phyloP scores from a whole-genome alignment of 2,329 filamentous ascomycete genomes.

The Aspergillus persii region DNA sequence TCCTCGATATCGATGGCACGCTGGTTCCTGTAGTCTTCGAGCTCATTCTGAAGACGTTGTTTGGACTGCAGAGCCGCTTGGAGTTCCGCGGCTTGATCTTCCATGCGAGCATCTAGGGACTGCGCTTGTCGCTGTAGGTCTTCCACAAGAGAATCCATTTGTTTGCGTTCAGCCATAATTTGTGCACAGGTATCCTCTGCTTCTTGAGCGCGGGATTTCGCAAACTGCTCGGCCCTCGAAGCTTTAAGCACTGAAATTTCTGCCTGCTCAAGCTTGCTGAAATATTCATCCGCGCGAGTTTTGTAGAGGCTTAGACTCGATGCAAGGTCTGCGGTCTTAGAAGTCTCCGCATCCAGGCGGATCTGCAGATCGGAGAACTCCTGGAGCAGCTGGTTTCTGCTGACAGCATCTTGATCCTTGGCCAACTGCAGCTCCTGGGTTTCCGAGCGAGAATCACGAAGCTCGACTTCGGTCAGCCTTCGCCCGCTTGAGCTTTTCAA shows the following conservation, averaged over 20 bases:
- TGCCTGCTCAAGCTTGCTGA: slow-evolving; percentile 93
- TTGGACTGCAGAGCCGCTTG: slow-evolving; percentile 83
- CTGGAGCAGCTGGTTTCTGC: slow-evolving; percentile 81
- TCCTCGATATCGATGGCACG: slow-evolving; percentile 95
- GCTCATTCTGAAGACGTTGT: slow-evolving; percentile 91
- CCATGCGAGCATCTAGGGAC: slow-evolving; percentile 82
- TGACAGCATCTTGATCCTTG: slow-evolving; percentile 83
- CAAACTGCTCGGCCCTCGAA: slow-evolving; percentile 87
- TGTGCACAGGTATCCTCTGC: slow-evolving; percentile 86
- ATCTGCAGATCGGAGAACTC: slow-evolving; percentile 95
- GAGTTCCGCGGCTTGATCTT: slow-evolving; percentile 87
- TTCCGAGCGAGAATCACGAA: slow-evolving; percentile 80
- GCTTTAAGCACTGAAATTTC: slow-evolving; percentile 95
- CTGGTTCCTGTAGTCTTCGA: slow-evolving; percentile 95
- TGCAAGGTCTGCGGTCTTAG: slow-evolving; percentile 77
- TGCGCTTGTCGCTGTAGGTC: slow-evolving; percentile 88
- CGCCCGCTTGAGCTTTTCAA: slow-evolving; percentile 80
- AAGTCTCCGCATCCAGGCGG: slow-evolving; percentile 82
- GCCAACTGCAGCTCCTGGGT: slow-evolving; percentile 74
- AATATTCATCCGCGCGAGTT: slow-evolving; percentile 90
- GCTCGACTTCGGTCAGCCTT: slow-evolving; percentile 80
- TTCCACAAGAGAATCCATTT: slow-evolving; percentile 82
- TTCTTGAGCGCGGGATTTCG: slow-evolving; percentile 83
- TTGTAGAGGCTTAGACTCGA: slow-evolving; percentile 88
- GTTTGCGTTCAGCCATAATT: slow-evolving; percentile 87